Evolutionary conservation across 345 rosid genomes (phyloP).

Genomic region (Gossypium stocksii): DNA sequence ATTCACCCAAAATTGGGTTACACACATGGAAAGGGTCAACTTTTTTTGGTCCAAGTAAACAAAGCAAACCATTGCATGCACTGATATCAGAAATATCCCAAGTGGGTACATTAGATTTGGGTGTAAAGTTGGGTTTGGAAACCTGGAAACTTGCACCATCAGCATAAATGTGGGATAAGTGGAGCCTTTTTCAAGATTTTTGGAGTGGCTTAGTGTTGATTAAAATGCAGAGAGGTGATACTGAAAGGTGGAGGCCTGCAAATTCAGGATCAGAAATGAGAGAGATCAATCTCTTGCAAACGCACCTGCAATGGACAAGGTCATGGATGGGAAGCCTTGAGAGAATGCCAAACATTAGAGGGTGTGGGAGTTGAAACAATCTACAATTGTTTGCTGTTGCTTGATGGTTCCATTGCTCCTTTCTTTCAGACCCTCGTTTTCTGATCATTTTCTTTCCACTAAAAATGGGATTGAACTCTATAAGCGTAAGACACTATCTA

Average conservation of each 20-base stretch:
- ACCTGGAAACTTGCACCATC: neutral
- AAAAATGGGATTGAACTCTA: too few relatives aligned
- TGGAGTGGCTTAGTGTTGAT: constrained; percentile 2
- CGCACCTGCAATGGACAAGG: constrained; percentile 10
- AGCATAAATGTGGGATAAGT: neutral
- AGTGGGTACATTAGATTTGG: constrained; percentile 1
- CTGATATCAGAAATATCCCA: constrained; percentile 2
- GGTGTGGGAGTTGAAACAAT: neutral
- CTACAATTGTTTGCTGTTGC: neutral
- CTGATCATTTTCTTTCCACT: too few relatives aligned
- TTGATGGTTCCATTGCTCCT: too few relatives aligned
- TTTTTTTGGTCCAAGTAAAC: neutral
- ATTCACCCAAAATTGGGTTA: constrained; percentile 18
- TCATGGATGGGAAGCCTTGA: constrained; percentile 16
- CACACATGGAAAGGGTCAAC: neutral
- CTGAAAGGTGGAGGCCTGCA: constrained; percentile 12
- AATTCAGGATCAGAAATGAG: constrained; percentile 14
- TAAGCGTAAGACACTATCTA: too few relatives aligned
- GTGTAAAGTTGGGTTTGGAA: neutral
- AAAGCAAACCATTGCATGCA: neutral
- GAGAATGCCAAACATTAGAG: neutral
- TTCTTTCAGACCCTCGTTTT: too few relatives aligned
- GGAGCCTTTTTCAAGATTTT: neutral
- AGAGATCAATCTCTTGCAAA: constrained; percentile 12
- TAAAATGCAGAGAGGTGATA: constrained; percentile 7